These are phyloP conservation scores for Harringtonia aguacate DNA, from an alignment of 2,329 filamentous ascomycete species.

Conservation along the genomic window DNA sequence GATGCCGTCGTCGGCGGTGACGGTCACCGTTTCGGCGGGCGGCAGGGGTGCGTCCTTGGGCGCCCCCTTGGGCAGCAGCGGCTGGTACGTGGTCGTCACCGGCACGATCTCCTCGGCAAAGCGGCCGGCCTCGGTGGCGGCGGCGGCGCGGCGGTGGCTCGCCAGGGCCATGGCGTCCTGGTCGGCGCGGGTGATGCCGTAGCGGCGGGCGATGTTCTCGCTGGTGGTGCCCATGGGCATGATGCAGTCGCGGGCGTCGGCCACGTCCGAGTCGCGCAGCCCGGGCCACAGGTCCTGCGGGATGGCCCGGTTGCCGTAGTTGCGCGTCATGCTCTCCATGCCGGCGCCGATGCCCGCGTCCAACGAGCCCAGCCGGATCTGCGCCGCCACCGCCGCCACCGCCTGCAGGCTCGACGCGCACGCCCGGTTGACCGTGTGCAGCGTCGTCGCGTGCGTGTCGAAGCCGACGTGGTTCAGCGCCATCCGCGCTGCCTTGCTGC, in stretches of 20 bases:
- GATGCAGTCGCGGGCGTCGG: conserved; percentile 74
- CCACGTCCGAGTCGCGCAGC: conserved; percentile 49
- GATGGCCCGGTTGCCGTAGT: conserved; percentile 79
- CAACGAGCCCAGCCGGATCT: conserved; percentile 65
- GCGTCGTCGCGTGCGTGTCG: conserved; percentile 52
- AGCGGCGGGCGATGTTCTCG: conserved; percentile 76
- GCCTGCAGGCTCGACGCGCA: conserved; percentile 71
- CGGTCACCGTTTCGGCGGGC: conserved; percentile 47
- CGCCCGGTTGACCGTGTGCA: conserved; percentile 83
- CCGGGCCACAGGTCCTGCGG: conserved; percentile 71
- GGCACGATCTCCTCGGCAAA: conserved; percentile 84
- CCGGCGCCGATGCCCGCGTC: conserved; percentile 71
- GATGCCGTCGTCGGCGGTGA: conserved; percentile 75
- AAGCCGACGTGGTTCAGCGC: conserved; percentile 77
- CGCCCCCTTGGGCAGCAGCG: conserved; percentile 49
- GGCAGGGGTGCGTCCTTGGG: conserved; percentile 32
- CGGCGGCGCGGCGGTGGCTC: conserved; percentile 62
- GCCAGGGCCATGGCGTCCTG: conserved; percentile 75
- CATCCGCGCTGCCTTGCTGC: conserved; percentile 84
- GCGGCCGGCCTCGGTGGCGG: conserved; percentile 55
- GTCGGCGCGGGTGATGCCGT: conserved; percentile 60
- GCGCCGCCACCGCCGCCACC: conserved; percentile 62
- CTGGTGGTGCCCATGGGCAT: conserved; percentile 90
- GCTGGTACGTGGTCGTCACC: conserved; percentile 59
- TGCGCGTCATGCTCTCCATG: conserved; percentile 94